Percentiles rank a stretch among this genome's conserved stretches.
Evolutionary conservation across 805 yeast species (phyloP).

Genomic region (Yarrowia sp.): DNA sequence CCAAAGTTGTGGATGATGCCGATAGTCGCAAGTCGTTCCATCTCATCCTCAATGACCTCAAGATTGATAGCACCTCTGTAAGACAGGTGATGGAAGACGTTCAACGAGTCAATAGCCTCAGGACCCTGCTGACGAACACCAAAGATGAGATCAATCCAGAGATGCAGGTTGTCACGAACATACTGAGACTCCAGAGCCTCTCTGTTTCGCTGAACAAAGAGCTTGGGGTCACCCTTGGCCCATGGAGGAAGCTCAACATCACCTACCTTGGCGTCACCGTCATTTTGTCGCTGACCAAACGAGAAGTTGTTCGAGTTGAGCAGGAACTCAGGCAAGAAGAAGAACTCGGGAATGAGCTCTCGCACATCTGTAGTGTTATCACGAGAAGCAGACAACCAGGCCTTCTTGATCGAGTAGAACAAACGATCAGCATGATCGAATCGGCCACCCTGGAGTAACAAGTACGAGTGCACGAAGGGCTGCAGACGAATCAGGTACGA

Average conservation of each 20-base stretch:
- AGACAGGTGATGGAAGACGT: constrained; percentile 84
- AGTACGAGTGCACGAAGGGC: constrained; percentile 82
- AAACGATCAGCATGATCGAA: constrained; percentile 89
- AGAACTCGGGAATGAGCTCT: constrained; percentile 87
- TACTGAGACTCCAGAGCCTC: constrained; percentile 84
- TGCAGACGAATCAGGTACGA: constrained; percentile 76
- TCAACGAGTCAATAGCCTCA: constrained; percentile 68
- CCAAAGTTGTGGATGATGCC: constrained; percentile 93
- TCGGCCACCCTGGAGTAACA: constrained; percentile 82
- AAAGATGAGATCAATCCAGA: constrained; percentile 86
- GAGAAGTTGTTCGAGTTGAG: constrained; percentile 68
- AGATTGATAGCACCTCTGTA: constrained; percentile 84
- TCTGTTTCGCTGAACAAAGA: constrained; percentile 76
- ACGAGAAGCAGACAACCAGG: constrained; percentile 80
- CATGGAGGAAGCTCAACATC: constrained; percentile 81
- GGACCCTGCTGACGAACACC: constrained; percentile 80
- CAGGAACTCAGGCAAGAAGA: constrained; percentile 79
- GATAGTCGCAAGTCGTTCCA: constrained; percentile 75
- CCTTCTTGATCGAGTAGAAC: constrained; percentile 73
- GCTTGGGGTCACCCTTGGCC: constrained; percentile 79
- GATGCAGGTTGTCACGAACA: constrained; percentile 75
- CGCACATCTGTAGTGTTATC: constrained; percentile 89
- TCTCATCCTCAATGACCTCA: constrained; percentile 73
- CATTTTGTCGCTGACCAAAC: constrained; percentile 70
- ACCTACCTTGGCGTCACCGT: constrained; percentile 57